A percentile compares a stretch with the other conserved stretches of the same genome.
Conservation (phyloP, 352 stramenopile species). For the Globisporangium megalacanthum region DNA sequence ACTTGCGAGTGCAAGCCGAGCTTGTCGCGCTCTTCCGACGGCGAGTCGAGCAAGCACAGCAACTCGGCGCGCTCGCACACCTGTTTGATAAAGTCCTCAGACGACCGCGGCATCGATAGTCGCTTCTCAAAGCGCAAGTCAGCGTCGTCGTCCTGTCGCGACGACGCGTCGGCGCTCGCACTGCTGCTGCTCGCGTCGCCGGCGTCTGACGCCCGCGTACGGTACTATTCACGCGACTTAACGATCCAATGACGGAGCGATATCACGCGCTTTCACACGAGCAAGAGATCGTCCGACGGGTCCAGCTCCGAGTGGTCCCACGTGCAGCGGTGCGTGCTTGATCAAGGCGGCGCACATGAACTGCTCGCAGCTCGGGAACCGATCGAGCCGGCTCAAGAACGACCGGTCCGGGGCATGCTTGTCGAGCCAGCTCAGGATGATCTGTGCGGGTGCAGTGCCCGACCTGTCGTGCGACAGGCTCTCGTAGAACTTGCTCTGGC, state of each 20-base stretch:
- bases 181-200: not conserved
- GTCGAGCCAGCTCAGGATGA: conserved; percentile 74
- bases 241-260: conserved; percentile 82
- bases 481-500: conserved; percentile 46
- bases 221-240: conserved; percentile 73
- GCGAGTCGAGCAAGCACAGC: conserved; percentile 64
- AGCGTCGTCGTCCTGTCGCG: conserved; percentile 11
- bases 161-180: not conserved
- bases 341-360: conserved; percentile 70
- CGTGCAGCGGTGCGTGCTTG: conserved; percentile 69
- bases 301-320: conserved; percentile 52
- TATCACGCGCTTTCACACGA: conserved; percentile 75
- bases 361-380: conserved; percentile 64
- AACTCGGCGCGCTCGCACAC: conserved; percentile 69
- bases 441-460: conserved; percentile 39
- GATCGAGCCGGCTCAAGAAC: conserved; percentile 69
- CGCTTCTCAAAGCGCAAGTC: conserved; percentile 50
- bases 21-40: conserved; percentile 62
- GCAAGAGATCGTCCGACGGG: conserved; percentile 64
- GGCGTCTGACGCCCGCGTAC: conserved; percentile 52
- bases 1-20: conserved; percentile 63
- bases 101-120: conserved; percentile 53
- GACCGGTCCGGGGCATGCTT: conserved; percentile 65
- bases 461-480: conserved; percentile 58
- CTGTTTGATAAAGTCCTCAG: conserved; percentile 61